Evolutionary conservation across 2,329 filamentous ascomycete species (phyloP), one percentile per base, ranked within the genome.

Genomic region (Trichophyton benhamiae): DNA sequence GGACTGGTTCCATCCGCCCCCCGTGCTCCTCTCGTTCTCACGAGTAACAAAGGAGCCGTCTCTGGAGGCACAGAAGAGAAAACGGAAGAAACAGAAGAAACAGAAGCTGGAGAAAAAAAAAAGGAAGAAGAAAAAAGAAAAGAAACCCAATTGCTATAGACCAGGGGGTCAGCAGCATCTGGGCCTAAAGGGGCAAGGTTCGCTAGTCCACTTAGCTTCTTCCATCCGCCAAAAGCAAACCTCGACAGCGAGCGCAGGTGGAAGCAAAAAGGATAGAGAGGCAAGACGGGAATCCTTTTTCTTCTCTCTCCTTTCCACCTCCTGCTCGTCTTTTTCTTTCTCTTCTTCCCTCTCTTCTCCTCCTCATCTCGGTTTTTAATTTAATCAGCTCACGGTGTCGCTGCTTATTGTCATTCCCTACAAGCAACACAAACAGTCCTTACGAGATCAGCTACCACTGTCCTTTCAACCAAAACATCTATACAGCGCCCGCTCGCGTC

Each of bases 361-460:
- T 17, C 22, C n/a, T 55, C 27, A 27, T 58, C 36, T 58, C 22
- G 17, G 20, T 38, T 44, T 61, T 38, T 38, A 3, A 3, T 38
- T 36, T 13, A 13, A 53, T 55, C 25, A 57, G 33, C 41, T 17
- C 15, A 8, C 46, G 52, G 46, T 27, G 9, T 41, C 44, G 36
- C 25, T 53, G 22, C 22, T 41, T 48, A 33, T 25, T 38, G 17
- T 52, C 27, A 15, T 22, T 52, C 30, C 20, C 38, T 49, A 20
- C 15, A 22, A 27, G 7, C 17, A 38, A 44, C 3, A 33, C 25
- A 27, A 33, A 58, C 62, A 61, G 42, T 62, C 63, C 25, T 64
- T 64, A 59, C 30, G 22, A 22, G 20, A 25, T 22, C 57, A 20
- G 57, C 41, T 6, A 25, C 15, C 30, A 41, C 59, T 30, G 52